Percentiles rank a stretch among this genome's conserved stretches.
phyloP scores from a whole-genome alignment of 805 yeast genomes.

The Maudiozyma bulderi region DNA sequence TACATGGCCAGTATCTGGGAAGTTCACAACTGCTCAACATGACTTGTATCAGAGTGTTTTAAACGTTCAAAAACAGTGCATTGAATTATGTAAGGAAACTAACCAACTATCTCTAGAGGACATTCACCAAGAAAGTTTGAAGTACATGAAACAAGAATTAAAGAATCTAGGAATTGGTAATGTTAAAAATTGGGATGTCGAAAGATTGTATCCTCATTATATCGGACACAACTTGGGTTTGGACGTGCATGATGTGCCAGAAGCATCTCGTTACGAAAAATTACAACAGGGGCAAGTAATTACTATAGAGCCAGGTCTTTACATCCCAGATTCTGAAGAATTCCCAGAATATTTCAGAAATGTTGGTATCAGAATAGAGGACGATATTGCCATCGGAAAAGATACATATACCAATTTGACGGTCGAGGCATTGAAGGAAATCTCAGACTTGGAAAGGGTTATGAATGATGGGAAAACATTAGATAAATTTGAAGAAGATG shows the following conservation, averaged over 20 bases:
- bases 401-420: slow-evolving; percentile 53
- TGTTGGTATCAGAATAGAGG: slow-evolving; percentile 91
- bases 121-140: slow-evolving; percentile 62
- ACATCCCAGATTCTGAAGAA: slow-evolving; percentile 59
- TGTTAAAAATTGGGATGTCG: slow-evolving; percentile 42
- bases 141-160: slow-evolving; percentile 50
- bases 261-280: slow-evolving; percentile 43
- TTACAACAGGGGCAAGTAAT: slow-evolving; percentile 68
- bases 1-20: slow-evolving; percentile 85
- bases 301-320: slow-evolving; percentile 93
- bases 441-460: slow-evolving; percentile 66
- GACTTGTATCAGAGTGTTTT: slow-evolving; percentile 86
- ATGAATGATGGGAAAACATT: slow-evolving; percentile 49
- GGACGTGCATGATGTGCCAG: slow-evolving; percentile 80
- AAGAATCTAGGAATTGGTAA: slow-evolving; percentile 59
- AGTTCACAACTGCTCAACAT: slow-evolving; percentile 65
- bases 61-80: slow-evolving; percentile 70
- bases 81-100: slow-evolving; percentile 52
- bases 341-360: slow-evolving; percentile 79
- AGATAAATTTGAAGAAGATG: slow-evolving; percentile 38
- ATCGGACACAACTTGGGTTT: slow-evolving; percentile 93
- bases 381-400: slow-evolving; percentile 77
- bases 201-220: slow-evolving; percentile 76
- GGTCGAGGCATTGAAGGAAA: slow-evolving; percentile 76
- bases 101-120: slow-evolving; percentile 54